Evolutionary conservation across 192 early-diverging fungal genomes (phyloP).

Genomic region (Podila horticola): DNA sequence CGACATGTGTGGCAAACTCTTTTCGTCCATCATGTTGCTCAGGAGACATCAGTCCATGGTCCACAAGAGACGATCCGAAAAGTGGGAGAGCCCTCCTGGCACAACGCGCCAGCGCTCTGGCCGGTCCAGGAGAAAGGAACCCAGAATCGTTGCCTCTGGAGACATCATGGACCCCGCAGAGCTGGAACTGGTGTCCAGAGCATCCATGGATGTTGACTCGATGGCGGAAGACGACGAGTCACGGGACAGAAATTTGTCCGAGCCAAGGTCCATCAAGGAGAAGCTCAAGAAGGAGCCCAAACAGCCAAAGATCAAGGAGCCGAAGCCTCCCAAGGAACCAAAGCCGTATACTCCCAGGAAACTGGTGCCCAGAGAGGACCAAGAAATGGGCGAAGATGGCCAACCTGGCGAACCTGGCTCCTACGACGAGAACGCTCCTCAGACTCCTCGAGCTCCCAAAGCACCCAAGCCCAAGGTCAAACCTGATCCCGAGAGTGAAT

Average conservation of each 20-base stretch:
- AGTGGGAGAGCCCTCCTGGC: conserved; percentile 49
- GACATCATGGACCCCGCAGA: conserved; percentile 39
- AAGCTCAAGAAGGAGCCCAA: conserved; percentile 10
- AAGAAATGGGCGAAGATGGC: not conserved
- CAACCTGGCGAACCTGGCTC: not conserved
- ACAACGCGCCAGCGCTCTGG: conserved; percentile 33
- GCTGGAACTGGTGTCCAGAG: conserved; percentile 12
- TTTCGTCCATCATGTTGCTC: conserved; percentile 46
- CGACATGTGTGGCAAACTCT: conserved; percentile 46
- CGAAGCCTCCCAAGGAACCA: conserved; percentile 8
- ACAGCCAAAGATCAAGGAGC: conserved; percentile 9
- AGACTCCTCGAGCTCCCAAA: not conserved
- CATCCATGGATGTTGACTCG: conserved; percentile 21
- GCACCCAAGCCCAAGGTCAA: conserved; percentile 18
- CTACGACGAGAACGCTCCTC: not conserved
- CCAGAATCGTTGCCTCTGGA: conserved; percentile 49
- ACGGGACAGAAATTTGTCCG: not conserved
- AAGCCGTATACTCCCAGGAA: conserved; percentile 2
- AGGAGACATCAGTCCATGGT: conserved; percentile 52
- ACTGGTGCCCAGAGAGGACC: not conserved
- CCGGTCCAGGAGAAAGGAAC: conserved; percentile 47
- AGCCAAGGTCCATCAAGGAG: not conserved
- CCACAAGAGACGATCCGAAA: conserved; percentile 47
- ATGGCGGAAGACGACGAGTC: conserved; percentile 11
- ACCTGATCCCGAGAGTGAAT: not conserved